phyloP scores from a whole-genome alignment of 805 yeast genomes.

The Candida methanosorbosa region DNA sequence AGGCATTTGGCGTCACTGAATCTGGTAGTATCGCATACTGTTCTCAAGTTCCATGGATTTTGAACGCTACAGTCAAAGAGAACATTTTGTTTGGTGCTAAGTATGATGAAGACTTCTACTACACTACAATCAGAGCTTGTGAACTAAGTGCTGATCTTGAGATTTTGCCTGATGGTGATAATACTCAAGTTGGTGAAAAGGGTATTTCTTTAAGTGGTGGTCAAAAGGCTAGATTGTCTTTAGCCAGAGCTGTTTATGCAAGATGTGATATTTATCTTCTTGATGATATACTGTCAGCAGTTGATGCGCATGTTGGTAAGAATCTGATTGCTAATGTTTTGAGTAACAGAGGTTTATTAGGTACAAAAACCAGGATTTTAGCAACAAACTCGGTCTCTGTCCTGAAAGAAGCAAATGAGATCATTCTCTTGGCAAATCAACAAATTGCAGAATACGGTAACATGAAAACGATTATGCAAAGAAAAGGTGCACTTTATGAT shows the following conservation, averaged over 20 bases:
- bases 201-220: slow-evolving; percentile 97
- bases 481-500: slow-evolving; percentile 20
- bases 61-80: slow-evolving; percentile 89
- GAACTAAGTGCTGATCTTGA: slow-evolving; percentile 74
- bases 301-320: slow-evolving; percentile 92
- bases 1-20: slow-evolving; percentile 15
- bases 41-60: slow-evolving; percentile 86
- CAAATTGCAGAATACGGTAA: slow-evolving; percentile 48
- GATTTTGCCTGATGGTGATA: slow-evolving; percentile 81
- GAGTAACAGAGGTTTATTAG: slow-evolving; percentile 36
- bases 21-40: slow-evolving; percentile 50
- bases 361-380: slow-evolving; percentile 43
- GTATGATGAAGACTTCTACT: slow-evolving; percentile 74
- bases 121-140: slow-evolving; percentile 77
- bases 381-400: slow-evolving; percentile 53
- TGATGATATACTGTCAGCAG: slow-evolving; percentile 94
- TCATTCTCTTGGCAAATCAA: slow-evolving; percentile 48
- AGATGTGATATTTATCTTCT: slow-evolving; percentile 85
- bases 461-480: slow-evolving; percentile 28
- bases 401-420: slow-evolving; percentile 48
- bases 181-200: slow-evolving; percentile 92
- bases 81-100: slow-evolving; percentile 86
- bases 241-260: slow-evolving; percentile 94
- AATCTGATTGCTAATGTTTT: slow-evolving; percentile 62
- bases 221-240: slow-evolving; percentile 89